Evolutionary conservation across 2,329 filamentous ascomycete genomes (phyloP).

Genomic region (Hirsutella minnesotensis): DNA sequence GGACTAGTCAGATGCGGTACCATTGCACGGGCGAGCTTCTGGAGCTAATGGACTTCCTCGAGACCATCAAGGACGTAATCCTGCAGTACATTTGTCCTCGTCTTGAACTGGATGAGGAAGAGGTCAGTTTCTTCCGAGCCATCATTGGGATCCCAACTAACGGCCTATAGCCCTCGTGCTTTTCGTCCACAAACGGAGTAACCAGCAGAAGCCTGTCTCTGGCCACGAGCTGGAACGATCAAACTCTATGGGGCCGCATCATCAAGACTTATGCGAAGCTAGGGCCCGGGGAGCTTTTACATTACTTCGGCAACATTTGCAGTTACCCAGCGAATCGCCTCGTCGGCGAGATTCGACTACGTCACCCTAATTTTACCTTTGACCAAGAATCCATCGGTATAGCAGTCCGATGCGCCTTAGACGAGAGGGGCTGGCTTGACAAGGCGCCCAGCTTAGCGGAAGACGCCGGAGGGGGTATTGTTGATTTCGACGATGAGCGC

Average conservation of each 20-base stretch:
- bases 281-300: slow-evolving; percentile 34
- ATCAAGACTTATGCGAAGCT: slow-evolving; percentile 37
- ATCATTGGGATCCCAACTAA: slow-evolving; percentile 1
- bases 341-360: slow-evolving; percentile 26
- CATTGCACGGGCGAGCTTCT: slow-evolving; percentile 30
- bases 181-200: slow-evolving; percentile 10
- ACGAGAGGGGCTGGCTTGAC: slow-evolving; percentile 24
- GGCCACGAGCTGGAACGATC: slow-evolving; percentile 22
- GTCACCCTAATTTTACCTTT: slow-evolving; percentile 28
- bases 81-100: slow-evolving; percentile 34
- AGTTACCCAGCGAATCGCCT: slow-evolving; percentile 32
- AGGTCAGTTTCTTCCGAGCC: slow-evolving; percentile 14
- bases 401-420: slow-evolving; percentile 23
- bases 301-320: slow-evolving; percentile 34
- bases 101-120: slow-evolving; percentile 22
- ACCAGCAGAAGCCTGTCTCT: slow-evolving; percentile 18
- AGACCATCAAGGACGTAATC: slow-evolving; percentile 31
- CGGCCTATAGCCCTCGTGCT: slow-evolving; percentile 8
- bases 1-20: slow-evolving; percentile 30
- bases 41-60: slow-evolving; percentile 32
- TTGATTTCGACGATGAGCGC: slow-evolving; percentile 27
- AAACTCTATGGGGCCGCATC: slow-evolving; percentile 25
- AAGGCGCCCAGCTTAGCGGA: slow-evolving; percentile 19
- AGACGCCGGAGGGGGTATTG: slow-evolving; percentile 24
- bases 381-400: slow-evolving; percentile 33